A percentile compares a stretch with the other conserved stretches of the same genome.
Evolutionary conservation across 495 filamentous ascomycete genomes (phyloP).

Genomic region (Aspergillus biplanus): DNA sequence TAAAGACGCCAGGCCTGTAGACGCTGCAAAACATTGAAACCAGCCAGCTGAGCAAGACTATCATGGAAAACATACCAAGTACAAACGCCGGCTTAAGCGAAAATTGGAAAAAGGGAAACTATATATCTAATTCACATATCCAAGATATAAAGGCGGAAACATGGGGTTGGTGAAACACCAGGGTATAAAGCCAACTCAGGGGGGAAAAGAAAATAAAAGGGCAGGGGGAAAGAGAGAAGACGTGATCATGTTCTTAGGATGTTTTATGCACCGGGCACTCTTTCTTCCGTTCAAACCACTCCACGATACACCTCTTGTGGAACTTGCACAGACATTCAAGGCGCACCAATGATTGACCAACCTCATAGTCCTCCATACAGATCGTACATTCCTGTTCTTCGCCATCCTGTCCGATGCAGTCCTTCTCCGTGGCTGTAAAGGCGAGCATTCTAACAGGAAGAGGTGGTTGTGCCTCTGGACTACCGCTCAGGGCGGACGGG

Average conservation of each 20-base stretch:
- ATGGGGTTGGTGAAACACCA: background rate
- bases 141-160: background rate
- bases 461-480: slow-evolving; percentile 29
- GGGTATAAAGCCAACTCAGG: background rate
- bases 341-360: slow-evolving; percentile 78
- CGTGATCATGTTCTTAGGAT: slow-evolving; percentile 26
- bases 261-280: slow-evolving; percentile 59
- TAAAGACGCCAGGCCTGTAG: slow-evolving; percentile 13
- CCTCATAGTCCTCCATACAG: slow-evolving; percentile 94
- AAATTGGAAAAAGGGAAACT: background rate
- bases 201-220: background rate
- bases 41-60: background rate
- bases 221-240: slow-evolving; percentile 10
- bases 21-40: background rate
- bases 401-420: slow-evolving; percentile 74
- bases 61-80: slow-evolving; percentile 6
- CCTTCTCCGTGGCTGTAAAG: slow-evolving; percentile 91
- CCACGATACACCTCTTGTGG: slow-evolving; percentile 69
- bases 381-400: slow-evolving; percentile 79
- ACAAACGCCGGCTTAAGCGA: slow-evolving; percentile 21
- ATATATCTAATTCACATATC: slow-evolving; percentile 15
- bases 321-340: slow-evolving; percentile 95
- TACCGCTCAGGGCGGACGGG: slow-evolving; percentile 22
- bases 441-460: slow-evolving; percentile 55
- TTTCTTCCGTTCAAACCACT: slow-evolving; percentile 57